These are phyloP conservation scores for Chlamydomonas asymmetrica DNA, from an alignment of 139 green algal genomes.

Conservation along the genomic window DNA sequence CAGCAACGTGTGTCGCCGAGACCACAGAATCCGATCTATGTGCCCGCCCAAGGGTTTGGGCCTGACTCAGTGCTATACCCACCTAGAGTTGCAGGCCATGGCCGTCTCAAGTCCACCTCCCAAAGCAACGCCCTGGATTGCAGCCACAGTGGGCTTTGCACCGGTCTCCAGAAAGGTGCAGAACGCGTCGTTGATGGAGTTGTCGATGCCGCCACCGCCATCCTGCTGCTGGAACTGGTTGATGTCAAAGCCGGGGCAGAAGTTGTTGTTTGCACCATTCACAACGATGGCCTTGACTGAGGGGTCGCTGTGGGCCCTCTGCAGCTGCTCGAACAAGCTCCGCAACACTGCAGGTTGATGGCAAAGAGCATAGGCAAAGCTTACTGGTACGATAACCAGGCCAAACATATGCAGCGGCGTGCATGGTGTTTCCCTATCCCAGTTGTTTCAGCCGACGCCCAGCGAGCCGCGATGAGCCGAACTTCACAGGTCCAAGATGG, in stretches of 20 bases:
- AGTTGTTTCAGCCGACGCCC: no score
- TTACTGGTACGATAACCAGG: no score
- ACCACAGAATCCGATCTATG: no score
- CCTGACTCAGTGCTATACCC: no score
- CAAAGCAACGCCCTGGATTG: conserved; percentile 82
- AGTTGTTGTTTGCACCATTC: conserved; percentile 78
- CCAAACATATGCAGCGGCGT: no score
- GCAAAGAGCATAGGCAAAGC: not conserved
- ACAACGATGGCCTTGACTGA: conserved; percentile 91
- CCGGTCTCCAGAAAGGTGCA: conserved; percentile 65
- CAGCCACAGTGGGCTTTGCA: conserved; percentile 91
- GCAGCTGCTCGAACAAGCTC: conserved; percentile 75
- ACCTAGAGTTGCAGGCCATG: conserved; percentile 87
- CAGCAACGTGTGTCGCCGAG: no score
- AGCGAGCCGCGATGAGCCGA: no score
- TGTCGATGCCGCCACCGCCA: conserved; percentile 63
- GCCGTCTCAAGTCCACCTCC: conserved; percentile 94
- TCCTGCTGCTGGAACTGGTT: conserved; percentile 62
- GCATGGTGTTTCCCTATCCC: no score
- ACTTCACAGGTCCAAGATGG: no score
- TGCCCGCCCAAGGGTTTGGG: no score
- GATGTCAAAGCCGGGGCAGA: conserved; percentile 96
- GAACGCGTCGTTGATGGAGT: conserved; percentile 37
- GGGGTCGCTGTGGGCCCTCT: conserved; percentile 66
- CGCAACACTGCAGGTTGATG: conserved; percentile 70